Evolutionary conservation across 257 asterid species (phyloP), one percentile per base, ranked within the genome.

Genomic region (Nicotiana undulata): DNA sequence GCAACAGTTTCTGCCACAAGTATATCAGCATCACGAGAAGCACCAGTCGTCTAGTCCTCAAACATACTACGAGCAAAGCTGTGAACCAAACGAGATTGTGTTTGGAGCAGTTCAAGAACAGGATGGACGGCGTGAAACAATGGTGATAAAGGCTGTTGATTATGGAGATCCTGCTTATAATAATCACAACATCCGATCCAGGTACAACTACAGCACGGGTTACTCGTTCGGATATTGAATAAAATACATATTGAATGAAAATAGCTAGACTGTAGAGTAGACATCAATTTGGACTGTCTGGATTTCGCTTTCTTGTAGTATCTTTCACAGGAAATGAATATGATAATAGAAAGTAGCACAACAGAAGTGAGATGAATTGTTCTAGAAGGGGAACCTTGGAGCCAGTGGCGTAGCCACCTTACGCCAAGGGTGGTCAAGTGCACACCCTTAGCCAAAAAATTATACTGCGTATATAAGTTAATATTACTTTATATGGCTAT

Each of bases 21-120:
- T 49, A n/a, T 89, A 90, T 22, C 91, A 89, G 46, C 89, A 90
- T 63, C 92, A 90, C 80, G 95, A 93, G 79, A 90, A 87, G 90
- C 93, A 93, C 79, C 90, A 86, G 6, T 88, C 97, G 0, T 13
- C 92, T 4, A 85, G 90, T 82, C 88, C 99, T 1, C 91, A 86
- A 61, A 93, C 99, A 4, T 84, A 80, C 64, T 89, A 88, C 76
- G 97, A 92, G 86, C 89, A 87, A 40, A 89, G 79, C 66, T 59
- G 84, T 20, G 96, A 95, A 53, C 81, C 97, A 3, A 92, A 93
- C 3, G 99, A 95, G 85, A 93, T 95, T 2, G 97, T 95, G 84
- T 95, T 95, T 17, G 99, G 99, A 34, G 99, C 99, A 0, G 94
- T 93, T 61, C 99, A 93, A 77, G 98, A 92, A 82, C 93, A 93